Conservation (phyloP, 208 protist species). For the Polymyxa betae region DNA sequence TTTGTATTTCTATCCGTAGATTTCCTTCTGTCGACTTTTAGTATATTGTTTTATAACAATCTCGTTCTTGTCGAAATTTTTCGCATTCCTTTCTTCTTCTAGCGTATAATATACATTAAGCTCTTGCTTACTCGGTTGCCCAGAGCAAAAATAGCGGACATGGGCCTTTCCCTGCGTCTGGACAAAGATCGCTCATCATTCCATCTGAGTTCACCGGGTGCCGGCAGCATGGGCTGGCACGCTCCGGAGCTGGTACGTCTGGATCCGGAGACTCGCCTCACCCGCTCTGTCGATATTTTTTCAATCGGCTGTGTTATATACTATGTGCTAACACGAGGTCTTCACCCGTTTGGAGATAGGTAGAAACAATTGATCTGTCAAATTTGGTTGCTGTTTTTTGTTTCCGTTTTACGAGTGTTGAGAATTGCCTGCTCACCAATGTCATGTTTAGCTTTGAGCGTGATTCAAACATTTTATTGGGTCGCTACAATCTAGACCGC, state of each 20-base stretch:
- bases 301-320: conserved; percentile 69
- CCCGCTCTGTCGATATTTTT: conserved; percentile 69
- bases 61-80: no score
- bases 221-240: conserved; percentile 66
- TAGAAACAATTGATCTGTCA: background rate
- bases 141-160: conserved; percentile 68
- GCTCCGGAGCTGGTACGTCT: conserved; percentile 67
- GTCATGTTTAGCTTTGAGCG: conserved; percentile 40
- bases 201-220: conserved; percentile 55
- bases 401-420: conserved; percentile 4
- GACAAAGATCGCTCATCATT: conserved; percentile 64
- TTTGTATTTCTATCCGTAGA: no score
- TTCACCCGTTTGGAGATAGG: conserved; percentile 69
- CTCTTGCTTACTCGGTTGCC: background rate
- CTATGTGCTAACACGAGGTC: conserved; percentile 69
- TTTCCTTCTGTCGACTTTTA: no score
- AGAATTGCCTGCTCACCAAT: background rate
- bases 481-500: conserved; percentile 29
- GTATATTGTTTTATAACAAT: no score
- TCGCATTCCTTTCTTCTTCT: background rate
- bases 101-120: background rate
- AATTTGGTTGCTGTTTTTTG: conserved; percentile 24
- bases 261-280: conserved; percentile 25
- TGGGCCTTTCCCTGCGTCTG: conserved; percentile 69
- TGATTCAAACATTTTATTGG: conserved; percentile 25